Conservation (phyloP, 192 early-diverging fungal genomes). For the Pilobolus umbonatus region DNA sequence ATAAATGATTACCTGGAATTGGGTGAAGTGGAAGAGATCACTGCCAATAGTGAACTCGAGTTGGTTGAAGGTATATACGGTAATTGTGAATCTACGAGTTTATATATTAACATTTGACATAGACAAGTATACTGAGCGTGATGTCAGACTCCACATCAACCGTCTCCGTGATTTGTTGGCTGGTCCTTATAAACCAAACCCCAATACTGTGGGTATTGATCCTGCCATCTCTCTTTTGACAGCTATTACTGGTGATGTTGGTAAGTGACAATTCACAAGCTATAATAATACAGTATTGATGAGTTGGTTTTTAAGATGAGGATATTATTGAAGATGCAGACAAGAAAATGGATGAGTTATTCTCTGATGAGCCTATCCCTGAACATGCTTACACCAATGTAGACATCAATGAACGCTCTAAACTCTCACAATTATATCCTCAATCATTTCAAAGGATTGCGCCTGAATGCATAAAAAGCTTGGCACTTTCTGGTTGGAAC, state of each 20-base stretch:
- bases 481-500: slow-evolving; percentile 90
- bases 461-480: slow-evolving; percentile 64
- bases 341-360: slow-evolving; percentile 30
- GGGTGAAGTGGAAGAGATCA: slow-evolving; percentile 64
- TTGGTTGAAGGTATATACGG: slow-evolving; percentile 59
- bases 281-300: neutral
- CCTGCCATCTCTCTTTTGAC: slow-evolving; percentile 69
- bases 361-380: slow-evolving; percentile 29
- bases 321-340: slow-evolving; percentile 26
- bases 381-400: slow-evolving; percentile 46
- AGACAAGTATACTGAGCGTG: slow-evolving; percentile 90
- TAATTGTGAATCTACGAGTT: neutral
- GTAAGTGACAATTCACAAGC: slow-evolving; percentile 34
- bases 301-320: slow-evolving; percentile 22
- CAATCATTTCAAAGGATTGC: slow-evolving; percentile 43
- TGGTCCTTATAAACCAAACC: slow-evolving; percentile 60
- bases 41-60: slow-evolving; percentile 58
- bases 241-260: slow-evolving; percentile 52
- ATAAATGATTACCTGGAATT: slow-evolving; percentile 75
- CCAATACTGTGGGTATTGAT: slow-evolving; percentile 59
- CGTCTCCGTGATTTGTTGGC: slow-evolving; percentile 83
- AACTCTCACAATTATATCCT: slow-evolving; percentile 54
- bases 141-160: slow-evolving; percentile 84
- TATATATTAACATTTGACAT: slow-evolving; percentile 5
- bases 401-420: slow-evolving; percentile 39